phyloP scores from a whole-genome alignment of 805 yeast genomes.

The Wickerhamiella shivajii region DNA sequence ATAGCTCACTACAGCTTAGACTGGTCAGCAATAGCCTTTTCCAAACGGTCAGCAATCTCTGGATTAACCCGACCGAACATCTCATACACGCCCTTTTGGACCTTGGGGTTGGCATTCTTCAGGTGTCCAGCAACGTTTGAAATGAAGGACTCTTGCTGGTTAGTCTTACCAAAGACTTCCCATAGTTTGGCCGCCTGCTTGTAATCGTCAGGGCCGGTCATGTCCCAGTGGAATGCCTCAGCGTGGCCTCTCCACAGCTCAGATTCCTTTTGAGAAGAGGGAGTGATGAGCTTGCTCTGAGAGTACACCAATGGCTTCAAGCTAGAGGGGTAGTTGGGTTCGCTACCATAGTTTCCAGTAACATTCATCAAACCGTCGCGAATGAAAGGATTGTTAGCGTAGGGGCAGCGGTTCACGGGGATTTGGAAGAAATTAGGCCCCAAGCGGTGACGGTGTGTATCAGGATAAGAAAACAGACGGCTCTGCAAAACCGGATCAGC shows the following conservation, averaged over 20 bases:
- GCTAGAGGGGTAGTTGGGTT: slow-evolving; percentile 40
- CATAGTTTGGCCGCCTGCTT: slow-evolving; percentile 66
- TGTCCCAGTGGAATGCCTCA: slow-evolving; percentile 74
- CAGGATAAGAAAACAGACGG: slow-evolving; percentile 61
- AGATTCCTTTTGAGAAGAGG: slow-evolving; percentile 30
- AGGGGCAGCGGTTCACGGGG: slow-evolving; percentile 52
- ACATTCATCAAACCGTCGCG: slow-evolving; percentile 50
- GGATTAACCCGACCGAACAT: slow-evolving; percentile 62
- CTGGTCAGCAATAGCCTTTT: slow-evolving; percentile 37
- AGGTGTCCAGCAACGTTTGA: slow-evolving; percentile 72
- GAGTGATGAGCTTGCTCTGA: slow-evolving; percentile 13
- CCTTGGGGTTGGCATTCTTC: slow-evolving; percentile 47
- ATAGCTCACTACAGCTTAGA: too few species aligned
- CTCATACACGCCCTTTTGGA: slow-evolving; percentile 67
- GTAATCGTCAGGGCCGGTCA: slow-evolving; percentile 54
- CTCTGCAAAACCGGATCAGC: slow-evolving; percentile 69
- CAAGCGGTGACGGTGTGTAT: slow-evolving; percentile 63
- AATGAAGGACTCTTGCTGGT: slow-evolving; percentile 73
- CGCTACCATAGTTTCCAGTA: slow-evolving; percentile 33
- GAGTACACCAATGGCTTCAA: slow-evolving; percentile 24
- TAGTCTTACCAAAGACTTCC: slow-evolving; percentile 62
- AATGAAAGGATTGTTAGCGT: slow-evolving; percentile 30
- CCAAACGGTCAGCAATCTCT: slow-evolving; percentile 51
- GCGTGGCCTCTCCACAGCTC: slow-evolving; percentile 77
- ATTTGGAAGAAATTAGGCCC: slow-evolving; percentile 54